phyloP scores from a whole-genome alignment of 805 yeast genomes.

The Metschnikowia henanensis region DNA sequence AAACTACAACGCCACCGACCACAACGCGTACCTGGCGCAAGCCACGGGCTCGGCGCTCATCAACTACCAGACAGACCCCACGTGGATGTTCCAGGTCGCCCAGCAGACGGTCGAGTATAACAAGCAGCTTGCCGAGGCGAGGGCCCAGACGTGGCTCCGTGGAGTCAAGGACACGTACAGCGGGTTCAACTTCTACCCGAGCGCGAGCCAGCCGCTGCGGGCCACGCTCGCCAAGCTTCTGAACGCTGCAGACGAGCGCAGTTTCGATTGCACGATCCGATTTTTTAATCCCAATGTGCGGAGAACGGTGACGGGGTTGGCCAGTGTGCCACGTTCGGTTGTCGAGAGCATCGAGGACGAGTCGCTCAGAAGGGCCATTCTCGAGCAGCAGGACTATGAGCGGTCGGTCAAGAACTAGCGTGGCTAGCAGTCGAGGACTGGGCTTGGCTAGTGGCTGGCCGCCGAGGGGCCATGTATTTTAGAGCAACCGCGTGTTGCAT shows the following conservation, averaged over 20 bases:
- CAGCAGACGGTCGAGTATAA: slow-evolving; percentile 75
- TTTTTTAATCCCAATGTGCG: slow-evolving; percentile 47
- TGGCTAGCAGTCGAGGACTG: neutral
- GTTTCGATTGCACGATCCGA: slow-evolving; percentile 39
- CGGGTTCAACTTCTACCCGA: slow-evolving; percentile 76
- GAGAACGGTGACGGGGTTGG: slow-evolving; percentile 62
- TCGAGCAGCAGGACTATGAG: slow-evolving; percentile 59
- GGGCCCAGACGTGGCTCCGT: slow-evolving; percentile 52
- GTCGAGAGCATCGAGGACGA: slow-evolving; percentile 56
- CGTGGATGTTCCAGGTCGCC: slow-evolving; percentile 87
- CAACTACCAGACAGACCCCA: slow-evolving; percentile 55
- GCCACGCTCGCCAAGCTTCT: slow-evolving; percentile 30
- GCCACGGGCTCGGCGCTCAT: slow-evolving; percentile 42
- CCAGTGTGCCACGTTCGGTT: slow-evolving; percentile 54
- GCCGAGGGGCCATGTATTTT: too few species aligned
- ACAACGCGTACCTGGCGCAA: slow-evolving; percentile 28
- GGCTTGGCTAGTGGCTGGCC: too few species aligned
- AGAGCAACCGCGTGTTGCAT: too few species aligned
- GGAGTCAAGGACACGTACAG: slow-evolving; percentile 83
- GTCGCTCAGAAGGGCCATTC: slow-evolving; percentile 57
- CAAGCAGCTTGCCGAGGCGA: slow-evolving; percentile 53
- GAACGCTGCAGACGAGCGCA: slow-evolving; percentile 26
- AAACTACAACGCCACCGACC: slow-evolving; percentile 17
- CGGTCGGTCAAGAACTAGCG: slow-evolving; percentile 5
- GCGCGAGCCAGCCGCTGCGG: slow-evolving; percentile 67